Evolutionary conservation across 495 filamentous ascomycete genomes (phyloP).

Genomic region (Cercophora samala): DNA sequence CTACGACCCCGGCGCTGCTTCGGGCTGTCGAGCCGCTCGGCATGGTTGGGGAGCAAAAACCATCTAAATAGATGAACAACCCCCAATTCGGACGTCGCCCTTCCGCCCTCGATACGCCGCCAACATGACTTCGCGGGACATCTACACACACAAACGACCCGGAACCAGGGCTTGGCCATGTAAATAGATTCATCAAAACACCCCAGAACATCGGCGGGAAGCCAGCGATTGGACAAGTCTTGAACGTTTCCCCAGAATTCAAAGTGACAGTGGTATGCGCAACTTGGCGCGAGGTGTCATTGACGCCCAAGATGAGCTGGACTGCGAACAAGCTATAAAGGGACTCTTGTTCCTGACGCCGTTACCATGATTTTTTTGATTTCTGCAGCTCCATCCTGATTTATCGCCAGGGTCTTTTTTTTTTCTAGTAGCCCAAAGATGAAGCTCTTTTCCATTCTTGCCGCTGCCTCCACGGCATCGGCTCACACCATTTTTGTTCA

Average conservation of each 20-base stretch:
- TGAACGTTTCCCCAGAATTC: not conserved
- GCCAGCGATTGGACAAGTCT: slow-evolving; percentile 6
- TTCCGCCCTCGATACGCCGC: slow-evolving; percentile 17
- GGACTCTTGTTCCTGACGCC: not conserved
- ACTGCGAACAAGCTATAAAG: not conserved
- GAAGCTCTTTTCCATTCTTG: slow-evolving; percentile 30
- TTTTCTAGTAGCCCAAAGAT: slow-evolving; percentile 16
- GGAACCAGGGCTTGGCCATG: not conserved
- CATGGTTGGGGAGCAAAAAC: slow-evolving; percentile 3
- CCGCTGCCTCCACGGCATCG: slow-evolving; percentile 37
- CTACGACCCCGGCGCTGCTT: not conserved
- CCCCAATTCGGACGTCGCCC: slow-evolving; percentile 17
- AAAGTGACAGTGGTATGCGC: slow-evolving; percentile 3
- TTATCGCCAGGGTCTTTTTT: not conserved
- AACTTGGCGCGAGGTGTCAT: slow-evolving; percentile 3
- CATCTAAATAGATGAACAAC: slow-evolving; percentile 18
- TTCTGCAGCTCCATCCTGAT: not conserved
- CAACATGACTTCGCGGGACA: not conserved
- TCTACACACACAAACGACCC: not conserved
- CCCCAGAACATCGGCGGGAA: slow-evolving; percentile 10
- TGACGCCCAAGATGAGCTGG: not conserved
- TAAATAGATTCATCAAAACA: slow-evolving; percentile 13
- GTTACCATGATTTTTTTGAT: not conserved
- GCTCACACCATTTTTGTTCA: slow-evolving; percentile 58
- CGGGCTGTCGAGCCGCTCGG: not conserved